Conservation (phyloP, 345 rosid species). For the Dipteronia dyeriana region DNA sequence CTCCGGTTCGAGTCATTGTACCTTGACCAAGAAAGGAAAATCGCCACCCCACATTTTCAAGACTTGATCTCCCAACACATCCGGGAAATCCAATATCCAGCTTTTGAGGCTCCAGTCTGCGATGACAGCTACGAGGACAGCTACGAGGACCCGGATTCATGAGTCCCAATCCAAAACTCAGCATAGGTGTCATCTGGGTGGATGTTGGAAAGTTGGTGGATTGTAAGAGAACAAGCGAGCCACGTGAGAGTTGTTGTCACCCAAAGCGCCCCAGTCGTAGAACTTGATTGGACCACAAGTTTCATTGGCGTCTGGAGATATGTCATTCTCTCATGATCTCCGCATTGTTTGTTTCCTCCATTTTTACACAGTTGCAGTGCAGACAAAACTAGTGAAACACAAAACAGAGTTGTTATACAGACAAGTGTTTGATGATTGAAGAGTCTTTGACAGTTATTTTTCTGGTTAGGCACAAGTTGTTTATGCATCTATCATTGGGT, state of each 20-base stretch:
- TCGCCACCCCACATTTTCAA: conserved; percentile 41
- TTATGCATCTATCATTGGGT: too few species aligned
- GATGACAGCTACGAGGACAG: conserved; percentile 21
- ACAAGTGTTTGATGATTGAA: background rate
- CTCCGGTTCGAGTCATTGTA: background rate
- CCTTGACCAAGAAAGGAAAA: conserved; percentile 57
- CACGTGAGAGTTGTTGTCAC: conserved; percentile 29
- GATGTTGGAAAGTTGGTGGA: conserved; percentile 24
- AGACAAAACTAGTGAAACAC: background rate
- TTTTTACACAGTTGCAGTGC: background rate
- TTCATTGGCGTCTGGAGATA: background rate
- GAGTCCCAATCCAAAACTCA: conserved; percentile 73
- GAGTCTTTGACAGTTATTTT: too few species aligned
- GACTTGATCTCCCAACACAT: conserved; percentile 42
- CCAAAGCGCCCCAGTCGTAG: conserved; percentile 45
- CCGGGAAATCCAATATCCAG: conserved; percentile 36
- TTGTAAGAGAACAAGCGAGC: conserved; percentile 35
- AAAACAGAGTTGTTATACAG: background rate
- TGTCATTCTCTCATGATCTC: conserved; percentile 5
- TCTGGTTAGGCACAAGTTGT: too few species aligned
- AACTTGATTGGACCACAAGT: conserved; percentile 35
- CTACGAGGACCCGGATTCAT: conserved; percentile 41
- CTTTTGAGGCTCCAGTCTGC: conserved; percentile 27
- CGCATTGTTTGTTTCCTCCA: background rate
- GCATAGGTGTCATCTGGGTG: conserved; percentile 37